These are phyloP conservation scores for Metschnikowia amazonensis DNA, from an alignment of 805 yeast species.

Conservation along the genomic window DNA sequence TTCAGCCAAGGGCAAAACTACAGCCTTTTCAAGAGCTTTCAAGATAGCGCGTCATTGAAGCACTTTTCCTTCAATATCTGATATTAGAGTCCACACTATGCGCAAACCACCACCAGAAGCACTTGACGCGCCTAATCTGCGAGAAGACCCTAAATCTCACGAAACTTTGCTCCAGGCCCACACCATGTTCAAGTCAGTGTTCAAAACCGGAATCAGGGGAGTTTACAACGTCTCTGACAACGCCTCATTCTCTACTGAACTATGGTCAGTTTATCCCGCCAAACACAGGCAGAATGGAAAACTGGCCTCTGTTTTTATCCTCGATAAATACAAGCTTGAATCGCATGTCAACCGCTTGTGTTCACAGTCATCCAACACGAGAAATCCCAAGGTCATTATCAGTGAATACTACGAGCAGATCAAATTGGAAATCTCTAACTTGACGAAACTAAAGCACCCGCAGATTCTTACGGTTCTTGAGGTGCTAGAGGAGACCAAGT, in stretches of 20 bases:
- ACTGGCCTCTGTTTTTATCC: slow-evolving; percentile 76
- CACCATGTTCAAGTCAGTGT: slow-evolving; percentile 48
- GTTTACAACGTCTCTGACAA: slow-evolving; percentile 65
- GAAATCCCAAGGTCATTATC: slow-evolving; percentile 46
- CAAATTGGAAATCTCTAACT: slow-evolving; percentile 61
- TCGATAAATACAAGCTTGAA: slow-evolving; percentile 77
- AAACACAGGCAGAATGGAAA: slow-evolving; percentile 59
- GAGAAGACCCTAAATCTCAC: background rate
- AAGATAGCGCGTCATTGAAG: background rate
- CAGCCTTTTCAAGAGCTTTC: no score
- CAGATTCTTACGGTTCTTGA: slow-evolving; percentile 78
- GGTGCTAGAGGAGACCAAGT: slow-evolving; percentile 82
- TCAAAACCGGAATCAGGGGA: slow-evolving; percentile 59
- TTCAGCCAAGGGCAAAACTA: background rate
- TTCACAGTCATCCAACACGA: slow-evolving; percentile 29
- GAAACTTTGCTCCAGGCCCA: background rate
- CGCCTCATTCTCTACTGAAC: slow-evolving; percentile 68
- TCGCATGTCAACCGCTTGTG: slow-evolving; percentile 41
- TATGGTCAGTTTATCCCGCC: slow-evolving; percentile 87
- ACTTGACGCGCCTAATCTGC: background rate
- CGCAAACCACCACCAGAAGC: background rate
- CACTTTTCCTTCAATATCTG: background rate
- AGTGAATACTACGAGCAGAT: slow-evolving; percentile 66
- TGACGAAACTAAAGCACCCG: slow-evolving; percentile 87
- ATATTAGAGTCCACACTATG: background rate